Base-by-base conservation (phyloP, 257 asterid species). In the Ligustrum vulgare region DNA sequence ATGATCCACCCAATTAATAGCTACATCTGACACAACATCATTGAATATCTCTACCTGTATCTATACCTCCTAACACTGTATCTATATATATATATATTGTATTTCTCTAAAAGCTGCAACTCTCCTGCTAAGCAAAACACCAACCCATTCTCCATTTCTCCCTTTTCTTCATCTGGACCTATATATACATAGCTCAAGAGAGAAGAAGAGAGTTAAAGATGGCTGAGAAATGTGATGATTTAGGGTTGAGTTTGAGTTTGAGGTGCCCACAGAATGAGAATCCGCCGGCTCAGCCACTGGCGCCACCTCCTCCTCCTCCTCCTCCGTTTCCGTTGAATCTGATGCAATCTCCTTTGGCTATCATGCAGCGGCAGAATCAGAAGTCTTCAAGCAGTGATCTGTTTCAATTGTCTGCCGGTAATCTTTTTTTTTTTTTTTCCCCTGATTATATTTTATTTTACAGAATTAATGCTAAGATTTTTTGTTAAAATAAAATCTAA, bases 221-320 rank as follows among this genome's bases (percentile, higher is more conserved):
- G 98, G 86, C 80, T 74, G 93, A 82, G 25, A 84, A 81, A 74
- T 89, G 83, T 47, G 91, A 86, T 84, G 90, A 81, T 18, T 80
- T 94, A 32, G 88, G 89, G n/a, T 69, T 92, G 85, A 86, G 93
- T 54, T 81, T 95, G 82, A 86, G 93, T 82, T 68, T 91, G 74
- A 82, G 86, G 45, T 80, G 82, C 80, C 86, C 87, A 72, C 86
- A 81, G 74, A 79, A 43, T 6, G 75, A 67, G 47, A 45, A 45
- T 49, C 83, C 78, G 43, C 77, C 71, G 18, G 69, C 43, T 8
- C 68, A 69, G 35, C 47, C 39, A 15, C 72, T 71, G 31, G 31
- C 78, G 20, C 72, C 78, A 0, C 10, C 83, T 16, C 60, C 34
- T 41, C 65, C 63, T 7, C 82, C 25, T 2, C 83, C 2, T 1